Conservation (phyloP, 257 asterid genomes). For the Salvia miltiorrhiza region DNA sequence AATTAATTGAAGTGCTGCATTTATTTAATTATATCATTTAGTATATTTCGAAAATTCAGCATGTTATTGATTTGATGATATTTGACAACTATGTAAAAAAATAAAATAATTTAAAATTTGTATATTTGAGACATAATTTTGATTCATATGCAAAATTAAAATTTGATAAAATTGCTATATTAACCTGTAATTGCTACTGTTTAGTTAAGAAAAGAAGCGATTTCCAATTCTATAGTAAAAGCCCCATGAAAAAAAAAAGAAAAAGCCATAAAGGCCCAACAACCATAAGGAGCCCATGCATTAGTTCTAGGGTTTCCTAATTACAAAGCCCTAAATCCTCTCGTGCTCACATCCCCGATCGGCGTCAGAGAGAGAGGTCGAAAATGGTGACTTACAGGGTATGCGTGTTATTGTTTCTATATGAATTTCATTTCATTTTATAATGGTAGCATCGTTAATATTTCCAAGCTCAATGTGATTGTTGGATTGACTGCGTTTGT, state of each 20-base stretch:
- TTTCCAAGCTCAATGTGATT: background rate
- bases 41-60: too few relatives aligned
- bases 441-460: background rate
- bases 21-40: too few relatives aligned
- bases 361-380: background rate
- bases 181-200: too few relatives aligned
- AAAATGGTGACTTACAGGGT: slow-evolving; percentile 29
- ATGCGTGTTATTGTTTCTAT: background rate
- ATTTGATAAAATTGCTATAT: too few relatives aligned
- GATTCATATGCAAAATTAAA: too few relatives aligned
- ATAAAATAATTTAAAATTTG: too few relatives aligned
- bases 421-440: background rate
- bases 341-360: background rate
- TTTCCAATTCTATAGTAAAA: background rate
- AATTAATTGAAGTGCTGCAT: too few relatives aligned
- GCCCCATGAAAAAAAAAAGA: background rate
- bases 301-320: background rate
- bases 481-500: slow-evolving; percentile 1
- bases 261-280: slow-evolving; percentile 3
- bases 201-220: too few relatives aligned
- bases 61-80: too few relatives aligned
- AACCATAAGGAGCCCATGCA: background rate
- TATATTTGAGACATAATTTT: too few relatives aligned
- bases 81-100: too few relatives aligned
- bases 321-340: background rate